Conservation (phyloP, 78 protist species). For the Emiliania huxleyi region DNA sequence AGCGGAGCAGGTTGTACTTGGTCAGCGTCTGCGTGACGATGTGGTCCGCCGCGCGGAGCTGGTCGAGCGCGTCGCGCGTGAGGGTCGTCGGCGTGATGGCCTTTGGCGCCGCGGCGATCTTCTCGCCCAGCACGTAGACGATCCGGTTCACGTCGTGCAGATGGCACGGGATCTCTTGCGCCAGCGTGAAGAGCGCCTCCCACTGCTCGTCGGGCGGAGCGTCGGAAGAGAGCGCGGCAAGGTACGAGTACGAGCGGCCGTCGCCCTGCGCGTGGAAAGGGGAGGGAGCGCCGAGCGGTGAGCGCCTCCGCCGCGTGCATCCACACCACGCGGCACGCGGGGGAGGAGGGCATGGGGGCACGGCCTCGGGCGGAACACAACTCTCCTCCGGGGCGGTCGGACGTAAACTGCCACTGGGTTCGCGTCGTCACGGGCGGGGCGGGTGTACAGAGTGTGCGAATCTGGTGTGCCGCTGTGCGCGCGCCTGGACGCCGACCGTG, state of each 20-base stretch:
- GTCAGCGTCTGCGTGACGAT: slow-evolving; percentile 59
- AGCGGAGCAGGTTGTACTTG: slow-evolving; percentile 52
- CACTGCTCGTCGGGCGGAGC: slow-evolving; percentile 28
- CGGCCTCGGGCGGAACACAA: too few species aligned
- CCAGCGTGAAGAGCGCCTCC: slow-evolving; percentile 56
- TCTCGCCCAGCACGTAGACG: slow-evolving; percentile 68
- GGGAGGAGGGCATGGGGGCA: too few species aligned
- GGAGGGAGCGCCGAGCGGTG: too few species aligned
- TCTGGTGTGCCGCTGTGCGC: too few species aligned
- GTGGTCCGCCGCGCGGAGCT: slow-evolving; percentile 77
- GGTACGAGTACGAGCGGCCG: slow-evolving; percentile 82
- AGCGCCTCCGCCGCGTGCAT: too few species aligned
- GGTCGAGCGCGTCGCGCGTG: slow-evolving; percentile 55
- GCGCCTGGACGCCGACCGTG: slow-evolving; percentile 86
- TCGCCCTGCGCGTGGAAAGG: too few species aligned
- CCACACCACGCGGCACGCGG: too few species aligned
- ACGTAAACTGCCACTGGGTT: too few species aligned
- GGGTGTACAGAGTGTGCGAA: too few species aligned
- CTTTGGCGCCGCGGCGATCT: slow-evolving; percentile 15
- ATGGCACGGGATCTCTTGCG: slow-evolving; percentile 70
- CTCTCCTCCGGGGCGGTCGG: too few species aligned
- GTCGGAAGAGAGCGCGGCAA: neutral
- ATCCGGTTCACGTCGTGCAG: slow-evolving; percentile 85
- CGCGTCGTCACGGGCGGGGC: too few species aligned
- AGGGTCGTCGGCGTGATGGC: slow-evolving; percentile 72